A percentile compares a stretch with the other conserved stretches of the same genome.
Evolutionary conservation across 2,329 filamentous ascomycete genomes (phyloP).

Genomic region (Ophiostoma tasmaniense): DNA sequence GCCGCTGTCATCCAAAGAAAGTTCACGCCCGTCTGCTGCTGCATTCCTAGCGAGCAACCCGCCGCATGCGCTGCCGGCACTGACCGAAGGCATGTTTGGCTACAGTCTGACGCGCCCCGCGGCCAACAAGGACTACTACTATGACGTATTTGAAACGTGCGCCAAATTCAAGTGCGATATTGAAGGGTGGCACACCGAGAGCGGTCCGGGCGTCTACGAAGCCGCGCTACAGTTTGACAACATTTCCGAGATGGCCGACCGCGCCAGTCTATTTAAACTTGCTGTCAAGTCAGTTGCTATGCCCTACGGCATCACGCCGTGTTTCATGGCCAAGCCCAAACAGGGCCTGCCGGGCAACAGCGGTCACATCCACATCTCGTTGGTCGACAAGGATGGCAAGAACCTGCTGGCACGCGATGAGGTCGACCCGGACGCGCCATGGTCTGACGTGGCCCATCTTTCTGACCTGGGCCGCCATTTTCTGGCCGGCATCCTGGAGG

Average conservation of each 20-base stretch:
- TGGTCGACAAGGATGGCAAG: slow-evolving; percentile 73
- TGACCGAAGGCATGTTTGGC: slow-evolving; percentile 94
- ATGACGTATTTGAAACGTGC: slow-evolving; percentile 76
- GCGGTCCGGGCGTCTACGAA: slow-evolving; percentile 89
- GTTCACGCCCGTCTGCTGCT: slow-evolving; percentile 49
- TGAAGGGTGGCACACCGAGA: slow-evolving; percentile 94
- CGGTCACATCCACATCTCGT: slow-evolving; percentile 89
- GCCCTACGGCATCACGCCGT: slow-evolving; percentile 85
- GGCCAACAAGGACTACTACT: slow-evolving; percentile 89
- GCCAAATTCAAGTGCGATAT: slow-evolving; percentile 69
- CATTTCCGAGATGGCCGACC: slow-evolving; percentile 82
- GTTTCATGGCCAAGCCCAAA: slow-evolving; percentile 97
- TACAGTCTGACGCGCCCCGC: slow-evolving; percentile 82
- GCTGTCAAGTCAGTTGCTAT: slow-evolving; percentile 82
- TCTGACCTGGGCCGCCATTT: slow-evolving; percentile 90
- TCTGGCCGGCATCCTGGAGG: slow-evolving; percentile 79
- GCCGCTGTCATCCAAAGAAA: slow-evolving; percentile 40
- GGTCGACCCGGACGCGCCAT: slow-evolving; percentile 62
- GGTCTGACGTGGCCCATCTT: slow-evolving; percentile 66
- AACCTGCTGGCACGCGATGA: slow-evolving; percentile 74
- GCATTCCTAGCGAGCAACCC: slow-evolving; percentile 66
- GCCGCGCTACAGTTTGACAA: slow-evolving; percentile 88
- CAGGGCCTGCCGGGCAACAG: slow-evolving; percentile 88
- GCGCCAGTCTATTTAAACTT: slow-evolving; percentile 88
- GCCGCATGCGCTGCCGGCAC: slow-evolving; percentile 60